These are phyloP conservation scores for Mucor lusitanicus DNA, from an alignment of 371 early-diverging fungal species.

Conservation along the genomic window DNA sequence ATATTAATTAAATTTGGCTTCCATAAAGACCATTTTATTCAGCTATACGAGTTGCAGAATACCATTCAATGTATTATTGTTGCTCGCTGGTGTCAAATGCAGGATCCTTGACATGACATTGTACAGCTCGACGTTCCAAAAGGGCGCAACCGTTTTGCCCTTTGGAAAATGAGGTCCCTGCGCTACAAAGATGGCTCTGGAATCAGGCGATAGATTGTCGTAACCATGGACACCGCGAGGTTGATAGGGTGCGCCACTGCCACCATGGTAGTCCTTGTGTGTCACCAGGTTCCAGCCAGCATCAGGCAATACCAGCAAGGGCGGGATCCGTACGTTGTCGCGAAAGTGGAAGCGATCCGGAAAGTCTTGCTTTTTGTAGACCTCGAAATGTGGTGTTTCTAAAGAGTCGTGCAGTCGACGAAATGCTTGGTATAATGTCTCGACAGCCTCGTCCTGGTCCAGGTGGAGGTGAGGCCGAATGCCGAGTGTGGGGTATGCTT, in stretches of 20 bases:
- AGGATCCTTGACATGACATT: constrained; percentile 43
- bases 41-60: not conserved
- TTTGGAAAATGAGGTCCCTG: constrained; percentile 71
- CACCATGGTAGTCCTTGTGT: constrained; percentile 28
- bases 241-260: constrained; percentile 22
- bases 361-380: constrained; percentile 65
- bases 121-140: constrained; percentile 50
- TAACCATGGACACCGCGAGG: constrained; percentile 86
- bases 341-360: constrained; percentile 66
- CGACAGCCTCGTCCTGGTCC: constrained; percentile 26
- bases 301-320: constrained; percentile 74
- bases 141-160: constrained; percentile 25
- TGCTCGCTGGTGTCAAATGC: constrained; percentile 35
- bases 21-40: too few relatives aligned
- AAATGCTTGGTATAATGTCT: constrained; percentile 41
- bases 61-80: constrained; percentile 47
- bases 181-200: constrained; percentile 90
- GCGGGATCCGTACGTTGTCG: constrained; percentile 67
- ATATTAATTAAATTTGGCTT: too few relatives aligned
- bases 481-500: constrained; percentile 39
- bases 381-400: constrained; percentile 50
- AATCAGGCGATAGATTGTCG: constrained; percentile 74
- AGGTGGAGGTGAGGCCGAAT: constrained; percentile 40
- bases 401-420: constrained; percentile 21
- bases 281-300: constrained; percentile 63